Percentiles rank a stretch among this genome's conserved stretches.
Conservation (phyloP, 2,329 filamentous ascomycete genomes). For the Colletotrichum shisoi region DNA sequence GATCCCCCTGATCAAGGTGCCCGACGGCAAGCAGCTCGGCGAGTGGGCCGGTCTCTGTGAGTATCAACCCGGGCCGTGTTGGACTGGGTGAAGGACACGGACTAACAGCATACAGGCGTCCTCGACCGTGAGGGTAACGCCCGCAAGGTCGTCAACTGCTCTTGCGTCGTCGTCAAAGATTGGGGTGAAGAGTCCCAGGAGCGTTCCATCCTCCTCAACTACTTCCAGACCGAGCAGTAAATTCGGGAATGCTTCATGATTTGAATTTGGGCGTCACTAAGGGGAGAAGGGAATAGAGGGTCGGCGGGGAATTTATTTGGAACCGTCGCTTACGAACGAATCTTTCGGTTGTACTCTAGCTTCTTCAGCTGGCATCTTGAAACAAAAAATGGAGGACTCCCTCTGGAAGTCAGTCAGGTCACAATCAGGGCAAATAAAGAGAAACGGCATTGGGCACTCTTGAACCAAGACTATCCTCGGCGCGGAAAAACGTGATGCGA, state of each 20-base stretch:
- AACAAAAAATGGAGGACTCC: slow-evolving; percentile 49
- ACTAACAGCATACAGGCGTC: slow-evolving; percentile 71
- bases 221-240: slow-evolving; percentile 95
- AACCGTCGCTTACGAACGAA: slow-evolving; percentile 42
- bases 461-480: slow-evolving; percentile 26
- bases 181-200: slow-evolving; percentile 99
- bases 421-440: slow-evolving; percentile 45
- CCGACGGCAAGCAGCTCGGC: slow-evolving; percentile 98
- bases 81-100: neutral
- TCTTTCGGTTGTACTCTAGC: slow-evolving; percentile 57
- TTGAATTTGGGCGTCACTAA: slow-evolving; percentile 46
- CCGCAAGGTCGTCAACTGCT: slow-evolving; percentile 99
- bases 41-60: slow-evolving; percentile 99
- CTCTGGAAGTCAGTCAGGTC: slow-evolving; percentile 47
- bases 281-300: slow-evolving; percentile 38
- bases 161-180: slow-evolving; percentile 99
- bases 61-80: slow-evolving; percentile 53
- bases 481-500: slow-evolving; percentile 1
- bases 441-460: slow-evolving; percentile 39
- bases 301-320: slow-evolving; percentile 26
- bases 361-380: slow-evolving; percentile 56
- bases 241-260: slow-evolving; percentile 42
- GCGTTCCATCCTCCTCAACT: slow-evolving; percentile 98
- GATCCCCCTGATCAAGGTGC: slow-evolving; percentile 99
- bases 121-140: slow-evolving; percentile 99